Base-by-base conservation (phyloP, 1,284 basidiomycete genomes). In the Calocybe gambosa region DNA sequence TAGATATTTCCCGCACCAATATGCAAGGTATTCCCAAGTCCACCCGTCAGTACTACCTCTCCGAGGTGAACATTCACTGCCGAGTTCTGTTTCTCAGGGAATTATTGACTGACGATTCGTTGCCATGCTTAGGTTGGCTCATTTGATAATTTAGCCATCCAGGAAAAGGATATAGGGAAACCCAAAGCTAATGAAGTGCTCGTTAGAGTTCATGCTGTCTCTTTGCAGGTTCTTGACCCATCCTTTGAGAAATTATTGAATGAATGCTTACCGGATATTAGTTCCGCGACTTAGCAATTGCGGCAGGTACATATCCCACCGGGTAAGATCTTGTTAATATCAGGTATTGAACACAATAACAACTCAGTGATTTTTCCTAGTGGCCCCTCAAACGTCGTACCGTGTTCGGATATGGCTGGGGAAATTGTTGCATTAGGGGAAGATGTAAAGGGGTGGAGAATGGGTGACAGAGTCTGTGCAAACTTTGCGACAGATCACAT, bases 391-490 rank as follows among this genome's bases (percentile, higher is more conserved):
- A 58, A 74, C 33, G 53, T 74, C 2, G 67, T 81, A 13, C 79
- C 80, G 0, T 66, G 71, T 57, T 83, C 80, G 4, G 82, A 85
- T 54, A 71, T 75, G 51, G 80, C 82, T 12, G 82, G 82, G 7
- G 76, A 81, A 55, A 66, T 85, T 39, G 61, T 80, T 31, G 67
- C 70, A 2, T 58, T 81, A 15, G 81, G 82, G 3, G 60, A 64
- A 29, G 69, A 69, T 10, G 78, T 80, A n/a, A 70, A 59, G 28
- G 58, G 61, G 10, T 81, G 71, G 71, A 70, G 70, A 48, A 50
- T 61, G 2, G 80, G 81, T 9, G 79, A 84, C 56, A 73, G 77
- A 15, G 78, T 83, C 45, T 73, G 66, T 42, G 62, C 69, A 3
- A 73, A 71, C 54, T 73, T 77, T 51, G 53, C 62, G 5, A 51